These are phyloP conservation scores for Spathaspora sp. DNA, from an alignment of 1,139 yeast genomes.

Conservation along the genomic window DNA sequence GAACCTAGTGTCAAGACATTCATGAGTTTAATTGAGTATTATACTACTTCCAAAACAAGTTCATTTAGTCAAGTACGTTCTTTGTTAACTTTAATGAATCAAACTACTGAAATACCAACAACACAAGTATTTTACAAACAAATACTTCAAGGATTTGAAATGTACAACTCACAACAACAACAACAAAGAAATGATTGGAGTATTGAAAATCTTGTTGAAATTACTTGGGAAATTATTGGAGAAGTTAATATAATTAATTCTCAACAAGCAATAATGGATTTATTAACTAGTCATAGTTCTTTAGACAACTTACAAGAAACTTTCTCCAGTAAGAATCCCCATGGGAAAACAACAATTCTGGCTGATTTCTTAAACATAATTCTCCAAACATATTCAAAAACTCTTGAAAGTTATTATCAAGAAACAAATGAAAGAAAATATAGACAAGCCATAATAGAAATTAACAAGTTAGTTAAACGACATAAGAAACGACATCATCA, in stretches of 20 bases:
- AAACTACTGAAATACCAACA: constrained; percentile 4
- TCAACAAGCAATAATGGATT: not conserved
- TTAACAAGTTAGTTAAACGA: not conserved
- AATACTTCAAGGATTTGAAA: constrained; percentile 2
- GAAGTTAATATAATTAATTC: not conserved
- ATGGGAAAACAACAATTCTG: not conserved
- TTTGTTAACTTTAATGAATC: not conserved
- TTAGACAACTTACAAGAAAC: not conserved
- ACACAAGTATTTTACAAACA: not conserved
- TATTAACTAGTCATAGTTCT: not conserved
- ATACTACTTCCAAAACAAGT: constrained; percentile 1
- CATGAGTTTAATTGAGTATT: not conserved
- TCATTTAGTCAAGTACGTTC: constrained; percentile 2
- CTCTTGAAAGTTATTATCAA: not conserved
- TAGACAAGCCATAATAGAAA: not conserved
- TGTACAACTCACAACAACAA: not conserved
- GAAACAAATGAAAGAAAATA: not conserved
- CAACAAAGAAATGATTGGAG: constrained; percentile 3
- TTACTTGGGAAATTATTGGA: not conserved
- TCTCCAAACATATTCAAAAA: not conserved
- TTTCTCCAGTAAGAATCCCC: not conserved
- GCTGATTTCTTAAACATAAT: not conserved
- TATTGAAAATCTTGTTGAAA: not conserved
- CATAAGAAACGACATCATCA: not conserved
- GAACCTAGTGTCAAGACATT: not conserved